A percentile compares a stretch with the other conserved stretches of the same genome.
Evolutionary conservation across 192 early-diverging fungal species (phyloP).

Genomic region (Cladochytrium replicatum): DNA sequence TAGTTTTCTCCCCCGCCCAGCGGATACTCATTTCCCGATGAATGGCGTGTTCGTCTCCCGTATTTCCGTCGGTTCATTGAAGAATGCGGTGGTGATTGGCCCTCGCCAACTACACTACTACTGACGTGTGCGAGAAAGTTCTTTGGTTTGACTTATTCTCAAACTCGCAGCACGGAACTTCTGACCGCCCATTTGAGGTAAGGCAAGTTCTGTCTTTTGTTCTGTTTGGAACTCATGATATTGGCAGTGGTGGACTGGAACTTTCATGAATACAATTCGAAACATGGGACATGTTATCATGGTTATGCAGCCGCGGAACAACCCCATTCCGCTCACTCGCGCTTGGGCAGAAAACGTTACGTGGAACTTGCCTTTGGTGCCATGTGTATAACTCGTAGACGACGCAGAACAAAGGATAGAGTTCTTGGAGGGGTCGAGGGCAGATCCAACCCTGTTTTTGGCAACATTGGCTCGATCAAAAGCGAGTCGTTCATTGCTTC

Average conservation of each 20-base stretch:
- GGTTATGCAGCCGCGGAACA: conserved; percentile 18
- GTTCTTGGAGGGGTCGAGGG: no score
- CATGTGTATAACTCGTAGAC: no score
- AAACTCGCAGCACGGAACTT: conserved; percentile 13
- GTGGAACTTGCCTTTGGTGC: no score
- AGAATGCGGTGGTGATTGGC: conserved; percentile 2
- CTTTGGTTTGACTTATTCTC: conserved; percentile 25
- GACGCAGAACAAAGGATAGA: not conserved
- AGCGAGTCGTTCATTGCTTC: no score
- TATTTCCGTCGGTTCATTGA: conserved; percentile 10
- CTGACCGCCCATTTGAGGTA: conserved; percentile 4
- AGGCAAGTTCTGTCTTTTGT: no score
- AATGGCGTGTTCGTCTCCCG: conserved; percentile 3
- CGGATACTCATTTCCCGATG: no score
- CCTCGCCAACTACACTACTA: conserved; percentile 5
- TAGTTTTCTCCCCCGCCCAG: no score
- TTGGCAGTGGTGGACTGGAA: conserved; percentile 19
- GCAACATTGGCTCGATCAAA: no score
- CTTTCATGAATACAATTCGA: conserved; percentile 20
- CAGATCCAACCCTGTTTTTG: no score
- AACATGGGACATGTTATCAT: conserved; percentile 14
- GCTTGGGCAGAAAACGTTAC: conserved; percentile 10
- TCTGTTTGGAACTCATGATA: no score
- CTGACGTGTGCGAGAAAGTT: conserved; percentile 9
- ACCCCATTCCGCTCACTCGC: conserved; percentile 16